Evolutionary conservation across 768 basidiomycete genomes (phyloP).

Genomic region (Leccinum subgranulosum): DNA sequence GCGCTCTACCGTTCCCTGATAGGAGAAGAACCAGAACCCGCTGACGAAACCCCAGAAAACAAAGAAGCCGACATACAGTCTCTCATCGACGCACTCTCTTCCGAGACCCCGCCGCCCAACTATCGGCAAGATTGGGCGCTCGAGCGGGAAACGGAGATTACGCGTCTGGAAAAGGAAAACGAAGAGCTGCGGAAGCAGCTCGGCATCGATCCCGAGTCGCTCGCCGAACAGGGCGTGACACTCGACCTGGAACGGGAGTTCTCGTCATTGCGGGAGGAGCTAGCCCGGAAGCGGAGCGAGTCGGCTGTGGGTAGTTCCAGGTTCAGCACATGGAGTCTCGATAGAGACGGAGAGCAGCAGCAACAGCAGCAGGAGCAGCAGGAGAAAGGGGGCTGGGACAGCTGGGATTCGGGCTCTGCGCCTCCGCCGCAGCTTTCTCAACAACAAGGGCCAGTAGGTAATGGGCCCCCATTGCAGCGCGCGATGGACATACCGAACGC

Average conservation of each 20-base stretch:
- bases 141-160: constrained; percentile 85
- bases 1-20: constrained; percentile 66
- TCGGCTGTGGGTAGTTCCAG: constrained; percentile 21
- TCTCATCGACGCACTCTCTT: constrained; percentile 41
- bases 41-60: constrained; percentile 26
- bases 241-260: constrained; percentile 46
- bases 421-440: constrained; percentile 28
- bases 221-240: constrained; percentile 50
- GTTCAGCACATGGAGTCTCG: constrained; percentile 28
- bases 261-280: constrained; percentile 20
- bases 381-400: constrained; percentile 22
- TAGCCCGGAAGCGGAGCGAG: constrained; percentile 25
- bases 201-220: constrained; percentile 61
- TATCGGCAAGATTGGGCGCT: constrained; percentile 76
- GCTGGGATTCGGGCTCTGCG: constrained; percentile 26
- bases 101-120: constrained; percentile 36
- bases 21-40: constrained; percentile 49
- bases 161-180: constrained; percentile 81
- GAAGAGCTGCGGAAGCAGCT: constrained; percentile 69
- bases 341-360: constrained; percentile 24
- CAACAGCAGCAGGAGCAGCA: constrained; percentile 20
- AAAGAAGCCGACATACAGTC: constrained; percentile 40
- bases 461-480: constrained; percentile 39
- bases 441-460: constrained; percentile 20
- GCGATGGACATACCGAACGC: constrained; percentile 51